Conservation (phyloP, 495 filamentous ascomycete genomes). For the Astrothelium macrocarpum region DNA sequence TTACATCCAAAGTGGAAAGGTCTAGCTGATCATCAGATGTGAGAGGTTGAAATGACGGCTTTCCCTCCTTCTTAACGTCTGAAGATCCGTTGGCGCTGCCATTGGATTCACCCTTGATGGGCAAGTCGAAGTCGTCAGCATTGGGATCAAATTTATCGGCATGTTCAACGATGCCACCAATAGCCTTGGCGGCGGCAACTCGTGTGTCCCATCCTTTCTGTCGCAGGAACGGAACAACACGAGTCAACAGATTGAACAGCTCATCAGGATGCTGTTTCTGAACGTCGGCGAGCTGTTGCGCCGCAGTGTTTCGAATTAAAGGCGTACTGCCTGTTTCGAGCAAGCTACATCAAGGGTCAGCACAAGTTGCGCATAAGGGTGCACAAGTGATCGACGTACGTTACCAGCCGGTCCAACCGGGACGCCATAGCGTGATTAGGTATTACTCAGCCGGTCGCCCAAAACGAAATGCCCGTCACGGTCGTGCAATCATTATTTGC, state of each 20-base stretch:
- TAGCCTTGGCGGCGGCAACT: slow-evolving; percentile 80
- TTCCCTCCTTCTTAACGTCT: slow-evolving; percentile 29
- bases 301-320: slow-evolving; percentile 90
- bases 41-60: slow-evolving; percentile 20
- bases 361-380: slow-evolving; percentile 12
- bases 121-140: slow-evolving; percentile 40
- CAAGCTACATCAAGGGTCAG: slow-evolving; percentile 45
- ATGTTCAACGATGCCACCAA: slow-evolving; percentile 86
- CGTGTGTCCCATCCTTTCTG: slow-evolving; percentile 95
- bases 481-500: not conserved
- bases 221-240: slow-evolving; percentile 83
- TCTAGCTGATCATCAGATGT: slow-evolving; percentile 50
- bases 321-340: slow-evolving; percentile 93
- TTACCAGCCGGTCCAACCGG: slow-evolving; percentile 81
- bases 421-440: not conserved
- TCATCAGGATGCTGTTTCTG: slow-evolving; percentile 97
- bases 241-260: slow-evolving; percentile 90
- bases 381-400: slow-evolving; percentile 50
- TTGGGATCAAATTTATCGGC: slow-evolving; percentile 85
- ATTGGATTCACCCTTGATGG: slow-evolving; percentile 25
- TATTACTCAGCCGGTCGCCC: slow-evolving; percentile 3
- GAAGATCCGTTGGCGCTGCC: slow-evolving; percentile 11
- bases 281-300: slow-evolving; percentile 90
- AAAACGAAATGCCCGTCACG: slow-evolving; percentile 1
- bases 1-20: slow-evolving; percentile 66